Evolutionary conservation across 1,284 basidiomycete genomes (phyloP), one percentile per base, ranked within the genome.

Genomic region (Heterobasidion parviporum): DNA sequence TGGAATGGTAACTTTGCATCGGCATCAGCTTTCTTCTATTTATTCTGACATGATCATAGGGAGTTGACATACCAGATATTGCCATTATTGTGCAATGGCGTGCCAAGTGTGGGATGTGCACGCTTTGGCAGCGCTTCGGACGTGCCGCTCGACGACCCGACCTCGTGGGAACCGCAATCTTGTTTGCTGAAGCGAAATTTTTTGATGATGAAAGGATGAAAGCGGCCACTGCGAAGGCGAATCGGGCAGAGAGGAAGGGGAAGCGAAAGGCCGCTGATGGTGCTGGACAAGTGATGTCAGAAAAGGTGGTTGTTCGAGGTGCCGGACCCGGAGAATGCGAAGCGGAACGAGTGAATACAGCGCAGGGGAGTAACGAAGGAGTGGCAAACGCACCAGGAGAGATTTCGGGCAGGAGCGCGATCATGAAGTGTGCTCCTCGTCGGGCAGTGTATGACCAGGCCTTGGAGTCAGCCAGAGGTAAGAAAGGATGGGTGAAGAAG

Each of bases 21-120:
- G n/a, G n/a, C n/a, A n/a, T n/a, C n/a, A n/a, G n/a, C n/a, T n/a
- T n/a, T n/a, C n/a, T n/a, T n/a, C n/a, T n/a, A n/a, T n/a, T n/a
- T n/a, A n/a, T 18, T 46, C 9, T 34, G 9, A 15, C 8, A n/a
- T n/a, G n/a, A n/a, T n/a, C n/a, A 26, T 3, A 72, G 70, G 69
- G 70, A 5, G 58, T 73, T 34, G 68, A 72, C 54, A 18, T 73
- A 6, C 61, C 64, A 0, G 65, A 71, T 57, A 64, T 74, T n/a
- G 44, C 60, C 12, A 12, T 72, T 2, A 63, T 72, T 9, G 56
- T 72, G 1, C 70, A 73, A 53, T 74, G 68, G 68, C 14, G 38
- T 18, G 44, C 44, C 4, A 54, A 45, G 12, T 34, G 36, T 3
- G 18, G 45, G 7, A 3, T 54, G 9, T 18, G 18, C n/a, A 47